These are phyloP conservation scores for Pestalotiopsis fici DNA, from an alignment of 2,329 filamentous ascomycete genomes.

Conservation along the genomic window DNA sequence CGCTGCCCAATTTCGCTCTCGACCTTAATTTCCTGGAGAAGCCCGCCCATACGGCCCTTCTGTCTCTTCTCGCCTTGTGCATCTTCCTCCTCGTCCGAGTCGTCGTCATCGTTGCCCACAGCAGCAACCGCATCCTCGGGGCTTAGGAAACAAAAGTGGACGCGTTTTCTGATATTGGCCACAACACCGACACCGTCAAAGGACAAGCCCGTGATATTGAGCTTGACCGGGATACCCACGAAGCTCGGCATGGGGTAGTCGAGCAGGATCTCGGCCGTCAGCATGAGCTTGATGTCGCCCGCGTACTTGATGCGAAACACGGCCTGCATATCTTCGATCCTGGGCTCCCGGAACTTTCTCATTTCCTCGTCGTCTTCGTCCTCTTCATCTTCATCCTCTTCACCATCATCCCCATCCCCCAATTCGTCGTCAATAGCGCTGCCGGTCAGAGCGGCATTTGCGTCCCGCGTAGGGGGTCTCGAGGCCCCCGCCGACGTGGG, in stretches of 20 bases:
- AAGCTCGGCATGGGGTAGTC: conserved; percentile 99
- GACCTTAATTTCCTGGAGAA: conserved; percentile 90
- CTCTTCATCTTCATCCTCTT: conserved; percentile 22
- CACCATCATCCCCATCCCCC: conserved; percentile 9
- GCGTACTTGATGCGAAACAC: conserved; percentile 89
- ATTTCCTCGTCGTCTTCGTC: conserved; percentile 33
- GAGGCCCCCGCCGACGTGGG: conserved; percentile 55
- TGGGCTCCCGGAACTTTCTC: conserved; percentile 68
- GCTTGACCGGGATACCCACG: conserved; percentile 88
- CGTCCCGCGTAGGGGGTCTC: conserved; percentile 59
- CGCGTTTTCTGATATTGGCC: conserved; percentile 83
- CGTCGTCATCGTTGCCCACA: conserved; percentile 52
- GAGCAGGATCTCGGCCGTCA: conserved; percentile 92
- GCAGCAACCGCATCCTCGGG: conserved; percentile 85
- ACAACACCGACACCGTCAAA: conserved; percentile 95
- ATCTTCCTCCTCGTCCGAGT: conserved; percentile 27
- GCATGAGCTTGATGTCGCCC: conserved; percentile 81
- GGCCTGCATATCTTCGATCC: conserved; percentile 86
- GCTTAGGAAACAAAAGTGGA: conserved; percentile 93
- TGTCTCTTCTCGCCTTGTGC: conserved; percentile 24
- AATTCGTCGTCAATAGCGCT: conserved; percentile 20
- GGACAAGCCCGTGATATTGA: conserved; percentile 91
- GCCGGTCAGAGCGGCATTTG: conserved; percentile 32
- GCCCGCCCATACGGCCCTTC: conserved; percentile 62
- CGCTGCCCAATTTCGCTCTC: conserved; percentile 97